Percentiles rank a stretch among this genome's conserved stretches.
Conservation (phyloP, 1,139 yeast species). For the Pichia sp. region DNA sequence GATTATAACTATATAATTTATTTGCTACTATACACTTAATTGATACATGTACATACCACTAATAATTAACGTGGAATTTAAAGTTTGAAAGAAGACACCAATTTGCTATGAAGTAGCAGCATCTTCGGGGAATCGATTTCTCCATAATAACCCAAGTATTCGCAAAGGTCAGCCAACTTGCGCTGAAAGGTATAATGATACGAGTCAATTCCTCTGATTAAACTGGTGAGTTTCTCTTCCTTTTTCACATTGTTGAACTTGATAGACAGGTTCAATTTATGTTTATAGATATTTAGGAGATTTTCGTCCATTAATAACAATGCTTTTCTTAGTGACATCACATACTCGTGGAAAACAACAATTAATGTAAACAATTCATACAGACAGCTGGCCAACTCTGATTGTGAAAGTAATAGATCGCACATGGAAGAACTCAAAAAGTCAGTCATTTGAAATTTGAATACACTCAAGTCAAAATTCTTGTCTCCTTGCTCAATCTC, state of each 20-base stretch:
- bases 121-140: conserved; percentile 60
- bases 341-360: conserved; percentile 51
- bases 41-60: not conserved
- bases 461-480: conserved; percentile 44
- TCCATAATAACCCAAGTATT: conserved; percentile 53
- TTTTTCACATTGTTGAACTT: conserved; percentile 1
- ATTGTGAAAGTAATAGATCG: conserved; percentile 65
- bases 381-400: conserved; percentile 47
- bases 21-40: conserved; percentile 1
- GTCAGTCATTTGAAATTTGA: conserved; percentile 49
- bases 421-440: conserved; percentile 62
- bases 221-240: conserved; percentile 34
- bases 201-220: conserved; percentile 46
- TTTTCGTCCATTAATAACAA: conserved; percentile 49
- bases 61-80: not conserved
- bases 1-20: not conserved
- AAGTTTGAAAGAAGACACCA: conserved; percentile 19
- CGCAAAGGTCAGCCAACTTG: conserved; percentile 50
- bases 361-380: conserved; percentile 44
- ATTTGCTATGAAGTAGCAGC: conserved; percentile 36
- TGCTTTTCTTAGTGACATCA: conserved; percentile 52
- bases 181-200: conserved; percentile 54
- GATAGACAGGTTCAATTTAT: conserved; percentile 9
- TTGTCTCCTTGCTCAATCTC: conserved; percentile 24
- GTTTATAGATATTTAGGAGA: conserved; percentile 37